Base-by-base conservation (phyloP, 2,329 filamentous ascomycete genomes). In the Gnomoniopsis sp. region DNA sequence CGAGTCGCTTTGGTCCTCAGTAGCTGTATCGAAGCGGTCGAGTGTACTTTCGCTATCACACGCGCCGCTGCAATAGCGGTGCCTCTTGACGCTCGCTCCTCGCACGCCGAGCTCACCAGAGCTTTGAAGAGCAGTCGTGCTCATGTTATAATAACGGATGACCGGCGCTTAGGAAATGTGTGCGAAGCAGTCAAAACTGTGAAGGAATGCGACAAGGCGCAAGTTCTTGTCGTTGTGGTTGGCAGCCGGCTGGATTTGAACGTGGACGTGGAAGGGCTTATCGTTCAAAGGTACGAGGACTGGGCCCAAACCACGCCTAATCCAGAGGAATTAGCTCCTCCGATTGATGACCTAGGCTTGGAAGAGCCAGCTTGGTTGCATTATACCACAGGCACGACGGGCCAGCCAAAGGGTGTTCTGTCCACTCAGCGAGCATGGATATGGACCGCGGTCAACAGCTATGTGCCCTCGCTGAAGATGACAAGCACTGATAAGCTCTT, bases 361-460 rank as follows among this genome's bases (percentile, higher is more conserved):
- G 14, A 10, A 2, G 48, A 51, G 26, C 14, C 36, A 3, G 54
- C 54, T 11, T 57, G 49, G 17, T 17, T 57, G 12, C 54, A 57
- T 21, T 57, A 51, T 15, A 57, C 54, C 3, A 51, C 54, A n/a
- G 54, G 54, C 6, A 57, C 54, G 22, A 57, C 54, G 14, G 22
- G 54, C 48, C 41, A 36, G 21, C 54, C 54, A 1, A 57, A 52
- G 17, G 54, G 48, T 2, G 54, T 57, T 1, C 12, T 57, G 15
- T 51, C 54, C 23, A 33, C 34, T 19, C 48, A 52, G 48, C 47
- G 41, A 1, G 43, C n/a, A 14, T 57, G 54, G 54, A 21, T 57
- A 3, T 57, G 38, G 48, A 51, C 54, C 2, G 54, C 54, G 8
- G 34, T 38, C 8, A 33, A 33, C 38, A 44, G 36, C 19, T 57